Evolutionary conservation across 2,329 filamentous ascomycete genomes (phyloP), one percentile per base, ranked within the genome.

Genomic region (Gliomastix tumulicola): DNA sequence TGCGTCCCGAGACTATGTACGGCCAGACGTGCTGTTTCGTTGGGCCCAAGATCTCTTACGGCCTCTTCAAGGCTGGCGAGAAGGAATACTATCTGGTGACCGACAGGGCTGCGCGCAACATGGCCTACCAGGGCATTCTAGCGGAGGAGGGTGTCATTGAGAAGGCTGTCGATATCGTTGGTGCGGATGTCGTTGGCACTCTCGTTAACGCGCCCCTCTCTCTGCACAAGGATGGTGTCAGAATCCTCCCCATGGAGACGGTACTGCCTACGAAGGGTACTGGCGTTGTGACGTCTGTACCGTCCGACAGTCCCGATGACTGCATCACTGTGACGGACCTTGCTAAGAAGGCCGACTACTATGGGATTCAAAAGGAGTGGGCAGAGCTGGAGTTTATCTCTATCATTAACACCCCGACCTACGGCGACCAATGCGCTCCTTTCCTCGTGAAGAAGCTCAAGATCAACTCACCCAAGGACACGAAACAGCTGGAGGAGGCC

Each of bases 1-100:
- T 98, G 43, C 76, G 92, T 43, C 88, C 92, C 3, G 92, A 98
- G 70, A 98, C 92, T 23, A 97, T 98, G 90, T 98, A 97, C 57
- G 94, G 94, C 28, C 92, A 97, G 63, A 94, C 82, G 5, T 94
- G 87, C 65, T 95, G 89, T 59, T 98, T 97, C 50, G 87, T 98
- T 33, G 87, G 88, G 4, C 90, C 92, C 9, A 85, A 84, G 38
- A 84, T 97, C 53, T 78, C 72, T 31, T 98, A 98, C 53, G 90
- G 90, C 35, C 66, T 98, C 44, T 96, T 87, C 72, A 85, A 87
- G 60, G 37, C 38, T 13, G 77, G 79, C 38, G 76, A 74, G 17
- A 75, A 84, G 44, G 83, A 79, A 45, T 84, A 94, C 48, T 95
- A 88, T 64, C 92, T 82, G 54, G 71, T 97, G 41, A 94, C 86